Conservation (phyloP, 2,329 filamentous ascomycete species). For the Neofusicoccum umdonicola region DNA sequence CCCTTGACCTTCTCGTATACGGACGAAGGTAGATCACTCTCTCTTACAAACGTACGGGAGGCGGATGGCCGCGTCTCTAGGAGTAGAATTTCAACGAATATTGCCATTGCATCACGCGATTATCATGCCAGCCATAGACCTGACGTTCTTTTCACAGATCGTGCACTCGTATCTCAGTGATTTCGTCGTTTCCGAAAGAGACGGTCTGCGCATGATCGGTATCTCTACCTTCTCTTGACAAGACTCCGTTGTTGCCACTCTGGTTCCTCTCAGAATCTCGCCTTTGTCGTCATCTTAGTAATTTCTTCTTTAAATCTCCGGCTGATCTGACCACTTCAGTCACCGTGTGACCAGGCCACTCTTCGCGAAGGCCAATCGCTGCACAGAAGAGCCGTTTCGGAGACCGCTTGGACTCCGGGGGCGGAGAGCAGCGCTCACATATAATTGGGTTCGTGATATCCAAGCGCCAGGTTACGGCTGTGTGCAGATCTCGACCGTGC, state of each 20-base stretch:
- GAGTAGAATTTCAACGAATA: neutral
- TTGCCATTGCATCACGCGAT: neutral
- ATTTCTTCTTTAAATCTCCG: neutral
- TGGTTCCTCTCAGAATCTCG: neutral
- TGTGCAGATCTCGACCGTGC: slow-evolving; percentile 10
- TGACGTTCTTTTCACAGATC: no score
- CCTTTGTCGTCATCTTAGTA: neutral
- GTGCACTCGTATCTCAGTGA: no score
- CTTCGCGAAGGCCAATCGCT: neutral
- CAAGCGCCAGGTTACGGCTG: neutral
- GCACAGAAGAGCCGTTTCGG: neutral
- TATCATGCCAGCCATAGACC: no score
- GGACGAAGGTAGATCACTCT: neutral
- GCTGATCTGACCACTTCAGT: neutral
- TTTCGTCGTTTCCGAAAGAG: neutral
- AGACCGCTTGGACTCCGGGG: neutral
- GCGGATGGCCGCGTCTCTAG: neutral
- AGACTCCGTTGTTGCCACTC: no score
- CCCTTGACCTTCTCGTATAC: no score
- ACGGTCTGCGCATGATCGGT: neutral
- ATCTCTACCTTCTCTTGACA: neutral
- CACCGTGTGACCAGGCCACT: neutral
- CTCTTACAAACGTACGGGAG: neutral
- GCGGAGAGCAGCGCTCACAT: neutral
- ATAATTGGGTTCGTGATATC: neutral